phyloP scores from a whole-genome alignment of 176 grass and related monocot genomes.

The Zoysia japonica region DNA sequence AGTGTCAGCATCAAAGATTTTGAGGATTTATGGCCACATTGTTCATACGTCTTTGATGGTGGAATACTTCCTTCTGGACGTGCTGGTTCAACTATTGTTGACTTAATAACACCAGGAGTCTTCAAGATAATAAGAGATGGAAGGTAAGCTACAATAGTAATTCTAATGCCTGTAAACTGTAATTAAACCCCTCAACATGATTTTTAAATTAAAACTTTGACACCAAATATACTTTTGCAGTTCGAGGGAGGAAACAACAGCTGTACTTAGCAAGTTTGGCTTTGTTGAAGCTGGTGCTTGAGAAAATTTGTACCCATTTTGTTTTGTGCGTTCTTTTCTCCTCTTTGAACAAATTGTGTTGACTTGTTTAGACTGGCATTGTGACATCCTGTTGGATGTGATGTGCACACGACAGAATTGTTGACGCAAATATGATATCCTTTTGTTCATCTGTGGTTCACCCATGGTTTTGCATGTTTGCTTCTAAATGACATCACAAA shows the following conservation, averaged over 20 bases:
- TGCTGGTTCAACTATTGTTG: constrained; percentile 94
- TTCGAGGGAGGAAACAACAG: constrained; percentile 69
- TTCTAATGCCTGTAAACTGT: constrained; percentile 1
- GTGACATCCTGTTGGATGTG: constrained; percentile 8
- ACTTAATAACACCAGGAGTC: constrained; percentile 62
- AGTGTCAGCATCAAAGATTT: constrained; percentile 80
- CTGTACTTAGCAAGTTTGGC: constrained; percentile 60
- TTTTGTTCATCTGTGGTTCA: background rate
- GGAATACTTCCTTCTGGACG: constrained; percentile 73
- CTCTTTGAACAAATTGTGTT: background rate
- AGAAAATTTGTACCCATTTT: background rate
- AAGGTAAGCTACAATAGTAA: constrained; percentile 53
- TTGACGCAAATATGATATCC: background rate
- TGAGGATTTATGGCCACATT: constrained; percentile 73
- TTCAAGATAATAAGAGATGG: constrained; percentile 91
- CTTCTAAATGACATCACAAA: constrained; percentile 2
- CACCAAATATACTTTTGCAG: constrained; percentile 50
- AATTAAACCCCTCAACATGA: background rate
- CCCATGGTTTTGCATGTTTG: constrained; percentile 22
- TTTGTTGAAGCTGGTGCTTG: constrained; percentile 54
- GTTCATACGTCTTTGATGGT: constrained; percentile 83
- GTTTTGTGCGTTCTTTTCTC: constrained; percentile 11
- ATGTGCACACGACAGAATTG: background rate
- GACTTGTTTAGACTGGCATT: background rate
- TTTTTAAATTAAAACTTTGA: background rate